phyloP scores from a whole-genome alignment of 345 rosid genomes.

The Theobroma cacao region DNA sequence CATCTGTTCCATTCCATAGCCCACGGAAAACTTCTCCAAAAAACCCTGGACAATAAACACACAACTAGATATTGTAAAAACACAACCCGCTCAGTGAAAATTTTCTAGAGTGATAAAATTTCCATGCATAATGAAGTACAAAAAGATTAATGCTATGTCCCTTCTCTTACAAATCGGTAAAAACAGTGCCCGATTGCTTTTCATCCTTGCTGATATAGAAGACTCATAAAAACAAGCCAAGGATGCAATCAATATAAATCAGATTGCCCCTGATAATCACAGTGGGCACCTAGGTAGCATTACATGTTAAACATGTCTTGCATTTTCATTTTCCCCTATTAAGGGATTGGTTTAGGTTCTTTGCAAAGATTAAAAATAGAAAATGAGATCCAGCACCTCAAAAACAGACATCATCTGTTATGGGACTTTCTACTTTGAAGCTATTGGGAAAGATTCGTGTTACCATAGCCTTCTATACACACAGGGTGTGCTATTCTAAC shows the following conservation, averaged over 20 bases:
- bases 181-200: background rate
- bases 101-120: background rate
- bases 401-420: background rate
- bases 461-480: background rate
- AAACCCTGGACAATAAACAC: conserved; percentile 49
- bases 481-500: background rate
- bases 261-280: background rate
- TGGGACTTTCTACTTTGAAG: background rate
- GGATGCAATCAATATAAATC: background rate
- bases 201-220: background rate
- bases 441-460: background rate
- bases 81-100: conserved; percentile 5
- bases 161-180: background rate
- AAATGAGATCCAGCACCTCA: background rate
- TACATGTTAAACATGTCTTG: background rate
- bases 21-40: conserved; percentile 99
- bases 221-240: background rate
- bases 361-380: background rate
- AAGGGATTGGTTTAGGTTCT: background rate
- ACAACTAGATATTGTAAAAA: conserved; percentile 2
- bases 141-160: background rate
- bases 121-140: background rate
- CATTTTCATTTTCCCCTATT: background rate
- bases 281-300: background rate
- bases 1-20: conserved; percentile 96